Base-by-base conservation (phyloP, 2,329 filamentous ascomycete species). In the Monosporascus sp. region DNA sequence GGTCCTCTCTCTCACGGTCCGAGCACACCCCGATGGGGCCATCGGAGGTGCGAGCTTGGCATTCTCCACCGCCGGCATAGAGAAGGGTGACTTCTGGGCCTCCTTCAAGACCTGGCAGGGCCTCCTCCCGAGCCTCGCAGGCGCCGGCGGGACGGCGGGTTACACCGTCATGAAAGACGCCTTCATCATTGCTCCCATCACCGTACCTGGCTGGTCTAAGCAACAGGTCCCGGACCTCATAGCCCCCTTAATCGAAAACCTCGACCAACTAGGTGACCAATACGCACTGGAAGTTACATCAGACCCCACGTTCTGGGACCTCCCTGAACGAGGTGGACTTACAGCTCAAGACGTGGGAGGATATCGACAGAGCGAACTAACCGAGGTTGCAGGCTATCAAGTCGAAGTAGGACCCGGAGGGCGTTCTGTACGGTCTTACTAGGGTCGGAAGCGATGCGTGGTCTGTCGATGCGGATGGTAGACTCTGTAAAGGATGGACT, bases 1-100 rank as follows among this genome's bases (percentile, higher is more conserved):
- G 3, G 79, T 85, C 2, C 66, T 76, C n/a, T 79, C 76, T 7
- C 71, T 84, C 64, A 84, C 80, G 0, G 69, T 76, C 44, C 78
- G 77, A 53, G 75, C 76, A 1, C 73, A 83, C 63, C 67, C 72
- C 1, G 75, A 77, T 52, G 63, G 63, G 3, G n/a, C 49, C 14
- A 51, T 22, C 46, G 24, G 50, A 41, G 51, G 24, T 5, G 19
- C 2, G n/a, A n/a, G n/a, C n/a, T n/a, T n/a, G 72, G 80, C 61
- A 75, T 76, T 48, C 65, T 66, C 36, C 69, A 78, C 67, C 0
- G 57, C 73, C 40, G 11, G 8, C 9, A 41, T 17, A 6, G 17
- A 14, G 8, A 16, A 6, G 6, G 8, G 8, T n/a, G n/a, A 37
- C 34, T 37, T 16, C 7, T 7, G 16, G 34, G 34, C 34, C 34